Conservation (phyloP, 352 stramenopile species). For the Phytophthora ohioensis region DNA sequence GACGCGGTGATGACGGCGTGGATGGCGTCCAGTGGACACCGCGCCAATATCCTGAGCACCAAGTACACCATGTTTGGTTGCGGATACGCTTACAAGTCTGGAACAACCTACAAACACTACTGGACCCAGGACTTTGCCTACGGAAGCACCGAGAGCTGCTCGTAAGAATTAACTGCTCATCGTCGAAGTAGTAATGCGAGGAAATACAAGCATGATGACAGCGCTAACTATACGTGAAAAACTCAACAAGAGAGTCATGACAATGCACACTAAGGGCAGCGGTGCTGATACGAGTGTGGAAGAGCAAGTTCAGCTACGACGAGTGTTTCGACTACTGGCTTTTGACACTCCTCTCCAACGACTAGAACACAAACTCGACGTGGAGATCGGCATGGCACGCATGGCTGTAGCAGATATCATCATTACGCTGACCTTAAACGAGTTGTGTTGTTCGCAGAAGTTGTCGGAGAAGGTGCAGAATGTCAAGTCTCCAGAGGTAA, state of each 20-base stretch:
- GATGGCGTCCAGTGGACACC: conserved; percentile 33
- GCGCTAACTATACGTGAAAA: no score
- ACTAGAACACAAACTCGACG: conserved; percentile 72
- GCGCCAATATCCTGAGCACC: conserved; percentile 34
- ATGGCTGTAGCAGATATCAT: background rate
- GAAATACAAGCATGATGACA: no score
- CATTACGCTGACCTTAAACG: background rate
- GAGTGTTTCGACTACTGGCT: conserved; percentile 73
- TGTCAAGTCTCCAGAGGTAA: conserved; percentile 30
- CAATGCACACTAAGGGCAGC: conserved; percentile 37
- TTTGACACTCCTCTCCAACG: conserved; percentile 72
- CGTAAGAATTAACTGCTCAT: background rate
- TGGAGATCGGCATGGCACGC: conserved; percentile 15
- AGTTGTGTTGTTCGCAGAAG: conserved; percentile 39
- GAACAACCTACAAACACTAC: conserved; percentile 44
- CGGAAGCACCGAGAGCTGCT: conserved; percentile 9
- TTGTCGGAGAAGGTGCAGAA: conserved; percentile 48
- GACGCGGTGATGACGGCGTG: conserved; percentile 39
- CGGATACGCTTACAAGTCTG: conserved; percentile 31
- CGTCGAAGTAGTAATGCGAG: background rate
- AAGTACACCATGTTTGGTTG: conserved; percentile 46
- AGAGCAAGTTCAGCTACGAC: conserved; percentile 78
- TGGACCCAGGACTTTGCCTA: conserved; percentile 62
- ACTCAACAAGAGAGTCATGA: background rate
- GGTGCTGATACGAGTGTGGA: conserved; percentile 60